Evolutionary conservation across 768 basidiomycete species (phyloP), one percentile per base, ranked within the genome.

Genomic region (Tricholoma sp.): DNA sequence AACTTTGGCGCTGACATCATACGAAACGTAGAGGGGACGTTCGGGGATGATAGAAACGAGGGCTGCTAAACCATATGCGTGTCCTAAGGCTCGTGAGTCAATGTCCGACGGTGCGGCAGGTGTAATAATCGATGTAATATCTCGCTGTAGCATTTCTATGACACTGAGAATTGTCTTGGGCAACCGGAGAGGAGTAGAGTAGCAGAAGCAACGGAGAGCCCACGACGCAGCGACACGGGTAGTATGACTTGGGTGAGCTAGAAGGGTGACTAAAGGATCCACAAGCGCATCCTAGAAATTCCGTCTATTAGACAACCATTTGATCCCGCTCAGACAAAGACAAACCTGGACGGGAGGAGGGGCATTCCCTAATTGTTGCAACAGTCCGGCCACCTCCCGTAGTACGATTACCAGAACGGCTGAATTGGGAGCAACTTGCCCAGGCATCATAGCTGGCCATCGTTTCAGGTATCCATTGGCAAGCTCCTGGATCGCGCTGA

Each of bases 401-500:
- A 98, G 74, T 5, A 84, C 86, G 29, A 95, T 79, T 1, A 85
- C 80, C 5, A 98, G 76, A 1, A 90, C 82, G 1, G 83, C 67
- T 5, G 89, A 80, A 34, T 72, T 75, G 0, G 94, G 91, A 0
- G 87, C 81, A 18, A 75, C 74, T 61, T 91, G 87, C 6, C 91
- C 92, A 9, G 93, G 93, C 81, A 98, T 86, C 72, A 96, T 82
- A 0, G 92, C 88, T 1, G 94, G 94, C 93, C 94, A 98, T 53
- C 91, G 82, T 70, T 90, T 93, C 58, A 97, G 74, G 68, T 93
- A 97, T 4, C 81, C 76, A 34, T 78, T 85, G 0, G 91, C 85
- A 41, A 97, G 74, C 62, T 97, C 95, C 63, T 90, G 86, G 32
- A 97, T 90, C 2, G 95, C 95, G 24, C 78, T 76, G 47, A 98